Conservation (phyloP, 2,329 filamentous ascomycete genomes). For the Elsinoe necatrix region DNA sequence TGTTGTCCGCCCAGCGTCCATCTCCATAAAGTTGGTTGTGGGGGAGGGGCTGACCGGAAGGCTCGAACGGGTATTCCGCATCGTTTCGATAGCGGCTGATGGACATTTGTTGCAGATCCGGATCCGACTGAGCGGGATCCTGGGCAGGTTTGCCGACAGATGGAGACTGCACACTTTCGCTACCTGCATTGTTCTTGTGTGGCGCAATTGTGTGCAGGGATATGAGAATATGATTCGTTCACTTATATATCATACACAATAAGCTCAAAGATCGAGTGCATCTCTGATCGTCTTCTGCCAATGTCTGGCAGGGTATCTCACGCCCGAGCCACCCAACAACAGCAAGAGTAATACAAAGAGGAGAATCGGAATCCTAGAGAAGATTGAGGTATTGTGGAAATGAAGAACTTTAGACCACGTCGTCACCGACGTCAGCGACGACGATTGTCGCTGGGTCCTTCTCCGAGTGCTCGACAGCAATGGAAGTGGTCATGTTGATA, state of each 20-base stretch:
- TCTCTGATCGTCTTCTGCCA: not conserved
- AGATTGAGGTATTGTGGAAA: not conserved
- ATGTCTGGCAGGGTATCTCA: not conserved
- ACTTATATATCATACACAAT: no score
- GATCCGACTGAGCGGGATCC: not conserved
- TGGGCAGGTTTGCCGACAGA: conserved; percentile 6
- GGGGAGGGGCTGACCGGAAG: not conserved
- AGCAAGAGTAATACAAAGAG: not conserved
- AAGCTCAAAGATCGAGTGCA: not conserved
- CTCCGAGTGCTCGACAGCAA: not conserved
- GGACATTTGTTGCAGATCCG: not conserved
- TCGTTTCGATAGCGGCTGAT: not conserved
- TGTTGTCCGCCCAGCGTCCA: not conserved
- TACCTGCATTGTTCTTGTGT: no score
- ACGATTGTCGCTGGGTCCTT: not conserved
- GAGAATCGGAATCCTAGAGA: not conserved
- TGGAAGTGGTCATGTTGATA: not conserved
- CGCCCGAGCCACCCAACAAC: not conserved
- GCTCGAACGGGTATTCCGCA: not conserved
- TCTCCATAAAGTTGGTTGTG: not conserved
- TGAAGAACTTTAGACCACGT: conserved; percentile 3
- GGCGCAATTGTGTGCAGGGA: no score
- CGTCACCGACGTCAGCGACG: not conserved
- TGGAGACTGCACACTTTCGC: no score
- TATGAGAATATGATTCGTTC: no score